phyloP scores from a whole-genome alignment of 306 rosid species.

The Citrullus amarus region DNA sequence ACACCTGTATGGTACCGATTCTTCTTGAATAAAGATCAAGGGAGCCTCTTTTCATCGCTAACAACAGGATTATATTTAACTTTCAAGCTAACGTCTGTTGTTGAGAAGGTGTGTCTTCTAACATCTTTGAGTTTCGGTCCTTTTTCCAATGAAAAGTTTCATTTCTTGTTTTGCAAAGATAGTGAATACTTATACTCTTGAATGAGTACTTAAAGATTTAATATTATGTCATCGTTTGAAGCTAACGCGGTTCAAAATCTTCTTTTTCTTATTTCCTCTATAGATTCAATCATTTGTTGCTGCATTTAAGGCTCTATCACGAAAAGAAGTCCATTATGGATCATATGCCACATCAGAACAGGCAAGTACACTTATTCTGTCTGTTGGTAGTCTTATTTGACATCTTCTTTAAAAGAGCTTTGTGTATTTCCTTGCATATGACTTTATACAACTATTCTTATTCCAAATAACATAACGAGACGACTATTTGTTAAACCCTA shows the following conservation, averaged over 20 bases:
- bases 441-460: background rate
- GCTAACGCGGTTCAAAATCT: background rate
- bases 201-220: slow-evolving; percentile 12
- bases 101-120: slow-evolving; percentile 58
- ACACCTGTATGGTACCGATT: slow-evolving; percentile 86
- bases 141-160: background rate
- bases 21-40: slow-evolving; percentile 72
- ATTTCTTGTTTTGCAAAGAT: background rate
- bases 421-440: background rate
- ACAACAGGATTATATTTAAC: slow-evolving; percentile 83
- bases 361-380: slow-evolving; percentile 25
- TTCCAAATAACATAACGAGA: background rate
- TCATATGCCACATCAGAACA: slow-evolving; percentile 71
- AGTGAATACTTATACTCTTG: slow-evolving; percentile 1
- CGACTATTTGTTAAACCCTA: background rate
- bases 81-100: slow-evolving; percentile 65
- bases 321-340: slow-evolving; percentile 65
- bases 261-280: slow-evolving; percentile 7
- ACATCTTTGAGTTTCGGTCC: background rate
- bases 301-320: slow-evolving; percentile 54
- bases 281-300: slow-evolving; percentile 57
- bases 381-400: background rate
- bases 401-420: background rate
- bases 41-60: slow-evolving; percentile 82
- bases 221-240: background rate